Conservation (phyloP, 352 stramenopile genomes). For the Pythium apleroticum region DNA sequence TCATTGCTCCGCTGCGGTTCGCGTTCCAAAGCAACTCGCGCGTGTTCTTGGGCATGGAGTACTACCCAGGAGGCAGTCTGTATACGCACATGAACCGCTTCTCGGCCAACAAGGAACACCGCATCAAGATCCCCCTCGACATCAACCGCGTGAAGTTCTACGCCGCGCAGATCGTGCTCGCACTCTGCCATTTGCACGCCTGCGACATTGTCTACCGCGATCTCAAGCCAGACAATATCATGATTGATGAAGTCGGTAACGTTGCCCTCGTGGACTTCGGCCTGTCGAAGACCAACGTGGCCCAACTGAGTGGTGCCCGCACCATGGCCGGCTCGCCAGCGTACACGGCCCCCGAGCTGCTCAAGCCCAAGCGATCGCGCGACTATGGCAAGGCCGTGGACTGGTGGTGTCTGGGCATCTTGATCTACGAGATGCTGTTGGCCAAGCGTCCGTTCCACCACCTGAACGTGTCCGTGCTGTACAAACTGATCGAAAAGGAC, state of each 20-base stretch:
- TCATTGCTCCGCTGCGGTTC: conserved; percentile 90
- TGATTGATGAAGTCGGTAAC: conserved; percentile 93
- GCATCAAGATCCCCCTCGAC: conserved; percentile 84
- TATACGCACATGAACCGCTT: conserved; percentile 92
- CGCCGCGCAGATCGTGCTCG: conserved; percentile 90
- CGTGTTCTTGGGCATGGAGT: conserved; percentile 86
- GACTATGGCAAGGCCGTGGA: conserved; percentile 88
- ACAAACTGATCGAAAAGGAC: conserved; percentile 90
- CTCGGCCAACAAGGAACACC: conserved; percentile 87
- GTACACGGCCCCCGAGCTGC: conserved; percentile 78
- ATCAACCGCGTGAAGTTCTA: conserved; percentile 88
- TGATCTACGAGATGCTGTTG: conserved; percentile 92
- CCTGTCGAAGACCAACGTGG: conserved; percentile 91
- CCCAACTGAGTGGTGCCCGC: conserved; percentile 75
- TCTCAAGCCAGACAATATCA: conserved; percentile 96
- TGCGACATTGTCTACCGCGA: conserved; percentile 96
- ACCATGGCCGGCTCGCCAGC: conserved; percentile 84
- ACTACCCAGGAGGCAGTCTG: conserved; percentile 79
- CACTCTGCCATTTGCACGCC: conserved; percentile 89
- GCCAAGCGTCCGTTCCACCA: conserved; percentile 92
- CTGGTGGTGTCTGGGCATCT: conserved; percentile 88
- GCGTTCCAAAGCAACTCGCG: conserved; percentile 82
- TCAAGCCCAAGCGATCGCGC: conserved; percentile 81
- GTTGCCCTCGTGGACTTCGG: conserved; percentile 95
- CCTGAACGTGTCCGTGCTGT: conserved; percentile 88